Evolutionary conservation across 139 green algal species (phyloP).

Genomic region (Tetraselmis chui): DNA sequence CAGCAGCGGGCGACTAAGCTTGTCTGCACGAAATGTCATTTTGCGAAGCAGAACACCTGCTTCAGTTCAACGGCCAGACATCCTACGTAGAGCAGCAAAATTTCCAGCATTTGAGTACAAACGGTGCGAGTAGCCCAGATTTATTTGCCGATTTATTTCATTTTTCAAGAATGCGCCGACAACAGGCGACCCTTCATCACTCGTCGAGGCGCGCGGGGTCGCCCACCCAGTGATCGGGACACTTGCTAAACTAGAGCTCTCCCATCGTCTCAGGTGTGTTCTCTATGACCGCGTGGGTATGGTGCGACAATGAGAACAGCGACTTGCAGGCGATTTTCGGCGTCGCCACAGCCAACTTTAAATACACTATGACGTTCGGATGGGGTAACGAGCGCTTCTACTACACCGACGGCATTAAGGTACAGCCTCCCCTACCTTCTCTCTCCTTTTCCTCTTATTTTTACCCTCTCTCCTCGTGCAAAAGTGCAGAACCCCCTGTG

Average conservation of each 20-base stretch:
- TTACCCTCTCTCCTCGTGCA: no score
- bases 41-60: conserved; percentile 14
- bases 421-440: neutral
- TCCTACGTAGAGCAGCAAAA: conserved; percentile 8
- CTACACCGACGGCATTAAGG: conserved; percentile 10
- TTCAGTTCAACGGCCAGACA: conserved; percentile 14
- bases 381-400: conserved; percentile 8
- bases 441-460: no score
- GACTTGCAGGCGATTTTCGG: conserved; percentile 13
- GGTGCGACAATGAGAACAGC: conserved; percentile 2
- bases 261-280: conserved; percentile 1
- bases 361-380: conserved; percentile 5
- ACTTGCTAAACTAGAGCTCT: no score
- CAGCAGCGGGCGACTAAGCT: no score
- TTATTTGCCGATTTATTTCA: no score
- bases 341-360: conserved; percentile 3
- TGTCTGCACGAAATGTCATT: neutral
- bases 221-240: no score
- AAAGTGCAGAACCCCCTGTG: no score
- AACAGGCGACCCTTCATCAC: no score
- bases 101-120: neutral
- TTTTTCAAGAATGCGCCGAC: no score
- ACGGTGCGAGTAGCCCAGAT: neutral
- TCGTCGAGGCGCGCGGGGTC: no score
- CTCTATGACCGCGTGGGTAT: conserved; percentile 11